Conservation (phyloP, 768 basidiomycete species). For the Clitopilus hobsonii region DNA sequence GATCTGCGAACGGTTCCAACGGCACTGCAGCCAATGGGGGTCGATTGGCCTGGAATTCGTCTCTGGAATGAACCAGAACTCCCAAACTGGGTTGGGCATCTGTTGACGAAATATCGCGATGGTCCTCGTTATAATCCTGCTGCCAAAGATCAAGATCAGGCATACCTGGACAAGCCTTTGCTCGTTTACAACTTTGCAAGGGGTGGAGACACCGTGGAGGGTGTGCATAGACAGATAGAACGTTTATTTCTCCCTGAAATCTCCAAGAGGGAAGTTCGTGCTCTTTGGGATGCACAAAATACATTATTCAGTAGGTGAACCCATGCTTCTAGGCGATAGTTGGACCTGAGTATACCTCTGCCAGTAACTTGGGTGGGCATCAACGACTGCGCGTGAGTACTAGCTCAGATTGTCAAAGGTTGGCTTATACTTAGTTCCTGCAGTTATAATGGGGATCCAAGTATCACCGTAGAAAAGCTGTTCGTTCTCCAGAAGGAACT, state of each 20-base stretch:
- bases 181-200: conserved; percentile 56
- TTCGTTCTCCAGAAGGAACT: conserved; percentile 43
- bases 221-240: conserved; percentile 36
- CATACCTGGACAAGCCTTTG: conserved; percentile 27
- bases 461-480: conserved; percentile 24
- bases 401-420: not conserved
- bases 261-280: conserved; percentile 30
- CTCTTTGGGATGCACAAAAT: conserved; percentile 35
- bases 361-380: conserved; percentile 65
- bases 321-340: not conserved
- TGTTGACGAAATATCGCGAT: conserved; percentile 41
- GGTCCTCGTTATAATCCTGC: conserved; percentile 27
- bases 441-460: conserved; percentile 17
- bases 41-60: conserved; percentile 40
- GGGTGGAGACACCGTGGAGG: conserved; percentile 44
- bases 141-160: conserved; percentile 20
- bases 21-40: conserved; percentile 41
- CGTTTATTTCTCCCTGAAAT: conserved; percentile 32
- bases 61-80: conserved; percentile 41
- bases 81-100: conserved; percentile 62
- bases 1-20: conserved; percentile 22
- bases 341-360: no score
- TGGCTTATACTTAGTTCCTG: not conserved
- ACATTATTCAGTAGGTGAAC: conserved; percentile 41
- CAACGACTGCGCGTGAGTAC: conserved; percentile 55